Evolutionary conservation across 208 protist genomes (phyloP), one percentile per base, ranked within the genome.

Genomic region (Acanthamoeba culbertsoni): DNA sequence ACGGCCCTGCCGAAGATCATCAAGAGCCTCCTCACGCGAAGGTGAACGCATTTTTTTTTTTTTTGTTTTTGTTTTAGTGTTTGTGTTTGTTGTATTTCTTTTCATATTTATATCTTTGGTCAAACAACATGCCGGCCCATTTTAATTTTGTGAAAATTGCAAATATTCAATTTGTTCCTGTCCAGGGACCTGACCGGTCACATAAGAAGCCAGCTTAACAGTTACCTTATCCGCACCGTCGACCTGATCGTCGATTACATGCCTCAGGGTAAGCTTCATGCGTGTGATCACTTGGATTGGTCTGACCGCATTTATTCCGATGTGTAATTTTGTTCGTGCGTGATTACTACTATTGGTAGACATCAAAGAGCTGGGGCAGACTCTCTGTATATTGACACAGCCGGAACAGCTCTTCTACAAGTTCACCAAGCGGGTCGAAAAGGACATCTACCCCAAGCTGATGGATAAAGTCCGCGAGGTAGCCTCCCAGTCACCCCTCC

Each of bases 401-500:
- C 88, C 88, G 12, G 88, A 79, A 20, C 88, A 92, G 55, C 59
- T 40, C 40, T 73, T 79, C 63, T 92, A 92, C 88, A 51, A 92
- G 33, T 79, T 57, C 62, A 55, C 28, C 18, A 73, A 92, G 65
- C 57, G 48, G 62, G 59, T 62, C 14, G 45, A 92, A 2, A 75
- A 43, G 35, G 55, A 92, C 1, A 18, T 57, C 31, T 35, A 90
- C 28, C 51, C 33, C 26, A 33, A 43, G 40, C 16, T 90, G 4
- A 90, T 90, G 82, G 82, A 90, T 5, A 48, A 63, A 31, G 53
- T 90, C 33, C 40, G 8, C 31, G 57, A 90, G 82, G 82, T 90
- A 90, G 33, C 18, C 43, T 5, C 31, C 28, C 28, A 10, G 23
- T 3, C 35, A 26, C 20, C 28, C 4, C 63, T 45, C 16, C 62